phyloP scores from a whole-genome alignment of 129 eudicot genomes.

The Artemisia tridentata region DNA sequence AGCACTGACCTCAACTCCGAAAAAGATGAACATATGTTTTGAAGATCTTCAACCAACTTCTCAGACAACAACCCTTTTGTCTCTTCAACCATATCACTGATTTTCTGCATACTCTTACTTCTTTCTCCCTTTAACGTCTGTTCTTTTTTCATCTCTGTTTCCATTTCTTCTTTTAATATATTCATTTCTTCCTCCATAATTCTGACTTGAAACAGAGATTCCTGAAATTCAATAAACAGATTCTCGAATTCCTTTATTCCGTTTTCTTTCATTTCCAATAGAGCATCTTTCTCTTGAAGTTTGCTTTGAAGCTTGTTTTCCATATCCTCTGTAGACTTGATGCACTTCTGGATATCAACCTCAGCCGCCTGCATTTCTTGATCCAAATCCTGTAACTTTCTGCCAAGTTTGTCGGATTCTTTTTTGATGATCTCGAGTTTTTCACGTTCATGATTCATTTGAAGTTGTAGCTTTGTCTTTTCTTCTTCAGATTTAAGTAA shows the following conservation, averaged over 20 bases:
- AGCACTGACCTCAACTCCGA: conserved; percentile 55
- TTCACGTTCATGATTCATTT: conserved; percentile 51
- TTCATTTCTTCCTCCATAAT: conserved; percentile 59
- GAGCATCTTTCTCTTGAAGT: conserved; percentile 46
- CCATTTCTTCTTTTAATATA: conserved; percentile 59
- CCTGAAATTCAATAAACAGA: conserved; percentile 51
- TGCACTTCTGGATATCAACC: conserved; percentile 45
- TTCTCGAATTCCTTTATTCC: conserved; percentile 51
- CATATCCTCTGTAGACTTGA: conserved; percentile 41
- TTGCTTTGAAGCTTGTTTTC: conserved; percentile 52
- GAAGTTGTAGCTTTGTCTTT: conserved; percentile 68
- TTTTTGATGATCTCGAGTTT: conserved; percentile 39
- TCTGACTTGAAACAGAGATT: conserved; percentile 41
- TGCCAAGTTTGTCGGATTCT: conserved; percentile 43
- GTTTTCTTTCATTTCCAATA: conserved; percentile 51
- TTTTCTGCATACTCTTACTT: conserved; percentile 35
- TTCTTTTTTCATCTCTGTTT: conserved; percentile 25
- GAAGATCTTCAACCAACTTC: conserved; percentile 57
- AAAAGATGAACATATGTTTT: conserved; percentile 47
- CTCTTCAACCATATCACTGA: conserved; percentile 37
- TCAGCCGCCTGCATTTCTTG: conserved; percentile 36
- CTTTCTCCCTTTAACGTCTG: conserved; percentile 42
- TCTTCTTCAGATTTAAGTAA: conserved; percentile 85
- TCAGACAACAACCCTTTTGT: conserved; percentile 39
- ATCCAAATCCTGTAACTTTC: conserved; percentile 35